Base-by-base conservation (phyloP, 805 yeast genomes). In the Starmerella khaoyaiensis region DNA sequence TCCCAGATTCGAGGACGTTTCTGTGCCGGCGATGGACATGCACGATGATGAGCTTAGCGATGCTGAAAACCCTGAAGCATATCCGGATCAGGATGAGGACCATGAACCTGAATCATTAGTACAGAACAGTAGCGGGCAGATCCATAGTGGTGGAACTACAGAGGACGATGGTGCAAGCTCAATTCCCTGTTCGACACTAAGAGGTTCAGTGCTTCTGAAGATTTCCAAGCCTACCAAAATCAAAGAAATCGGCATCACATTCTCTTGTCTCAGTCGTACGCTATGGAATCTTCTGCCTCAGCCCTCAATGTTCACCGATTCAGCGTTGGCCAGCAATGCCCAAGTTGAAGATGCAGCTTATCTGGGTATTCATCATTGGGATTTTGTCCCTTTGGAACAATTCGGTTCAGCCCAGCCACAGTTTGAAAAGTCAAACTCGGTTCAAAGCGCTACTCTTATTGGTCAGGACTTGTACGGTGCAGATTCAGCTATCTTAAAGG, bases 241-340 rank as follows among this genome's bases (percentile, higher is more conserved):
- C 48, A 81, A 79, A 57, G 59, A 69, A 21, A 67, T 86, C n/a
- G 58, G 65, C 6, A 61, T 86, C 36, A 61, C 65, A 2, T 72
- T 86, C 47, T 67, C 67, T 44, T 95, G 94, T 2, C 53, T 58
- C 1, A 69, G 80, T 29, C 66, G 76, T 48, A 84, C 95, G 0
- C 87, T 79, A 42, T 84, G 95, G 95, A 93, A 93, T 11, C 93
- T 83, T 51, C 93, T 49, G 24, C 49, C 51, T 35, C 52, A 46
- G 39, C 46, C 49, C n/a, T 39, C 46, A 8, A 47, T 46, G 10
- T 41, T 44, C 18, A 53, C 48, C 25, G 58, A 53, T 35, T 38
- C 47, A 7, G 46, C 51, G 10, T 45, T 49, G 36, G 50, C 54
- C 10, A 40, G 46, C 21, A 36, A 41, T 11, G 46, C 59, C 12